Evolutionary conservation across 1,284 basidiomycete species (phyloP), one percentile per base, ranked within the genome.

Genomic region (Coniferiporia sulphurascens): DNA sequence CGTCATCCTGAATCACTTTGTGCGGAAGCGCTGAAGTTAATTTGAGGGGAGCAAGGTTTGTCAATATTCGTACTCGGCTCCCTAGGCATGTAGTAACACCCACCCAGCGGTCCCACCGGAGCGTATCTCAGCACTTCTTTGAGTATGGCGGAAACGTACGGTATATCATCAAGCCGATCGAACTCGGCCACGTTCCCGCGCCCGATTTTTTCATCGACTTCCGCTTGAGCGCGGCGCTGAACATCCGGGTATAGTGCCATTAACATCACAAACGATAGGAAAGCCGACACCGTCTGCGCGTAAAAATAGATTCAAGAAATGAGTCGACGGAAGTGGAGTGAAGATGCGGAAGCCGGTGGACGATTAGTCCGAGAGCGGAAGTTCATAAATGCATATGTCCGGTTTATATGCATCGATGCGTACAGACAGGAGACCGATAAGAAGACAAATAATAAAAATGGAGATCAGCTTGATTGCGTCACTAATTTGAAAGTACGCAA

Each of bases 151-250:
- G 55, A 44, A 6, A 64, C 46, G 50, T 65, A 66, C 1, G 59
- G 56, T 22, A 66, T 17, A 9, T 44, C 13, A 10, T 45, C n/a
- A 3, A 59, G 43, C 32, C 65, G 61, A 9, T 61, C 43, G 7
- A 59, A 52, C 1, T 35, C 59, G 9, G 63, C 65, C 17, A 62
- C 21, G 22, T 63, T 55, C 13, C 59, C 58, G 10, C 22, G 36
- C 15, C 64, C 64, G 34, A 62, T 41, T 15, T 62, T 60, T 43
- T 41, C 69, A 62, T 80, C 77, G 48, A 81, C 71, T 64, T 80
- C 79, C 12, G 66, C 66, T 53, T 75, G 72, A 19, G 81, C 71
- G 60, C 74, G 76, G 58, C 68, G 65, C 65, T 78, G 72, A n/a
- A 72, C 72, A 17, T 69, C 63, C 1, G 74, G 76, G 65, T 77